These are phyloP conservation scores for Axilococcus clingmanii DNA, from an alignment of 139 green algal genomes.

Conservation along the genomic window DNA sequence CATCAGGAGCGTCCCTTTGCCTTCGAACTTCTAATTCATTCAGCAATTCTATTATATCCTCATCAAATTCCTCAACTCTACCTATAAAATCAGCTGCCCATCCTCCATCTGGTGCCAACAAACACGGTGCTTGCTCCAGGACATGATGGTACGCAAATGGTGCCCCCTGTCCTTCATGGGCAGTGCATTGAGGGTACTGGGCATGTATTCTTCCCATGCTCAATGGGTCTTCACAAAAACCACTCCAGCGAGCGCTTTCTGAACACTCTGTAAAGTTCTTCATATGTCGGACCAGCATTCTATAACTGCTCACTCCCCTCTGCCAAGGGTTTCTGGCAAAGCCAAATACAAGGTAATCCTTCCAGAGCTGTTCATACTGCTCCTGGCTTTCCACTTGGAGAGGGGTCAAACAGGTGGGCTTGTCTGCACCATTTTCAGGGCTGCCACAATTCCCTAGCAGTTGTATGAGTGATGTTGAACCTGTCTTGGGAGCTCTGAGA, in stretches of 20 bases:
- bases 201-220: background rate
- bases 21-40: background rate
- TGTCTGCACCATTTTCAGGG: too few species aligned
- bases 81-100: constrained; percentile 5
- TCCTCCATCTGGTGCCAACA: background rate
- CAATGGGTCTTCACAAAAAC: background rate
- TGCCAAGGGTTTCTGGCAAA: background rate
- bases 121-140: background rate
- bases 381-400: too few species aligned
- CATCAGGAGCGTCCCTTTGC: too few species aligned
- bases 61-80: constrained; percentile 5
- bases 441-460: too few species aligned
- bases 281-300: background rate
- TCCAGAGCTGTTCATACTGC: too few species aligned
- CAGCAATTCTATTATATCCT: background rate
- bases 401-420: too few species aligned
- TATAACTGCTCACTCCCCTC: background rate
- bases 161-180: background rate
- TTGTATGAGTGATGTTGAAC: too few species aligned
- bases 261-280: background rate
- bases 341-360: constrained; percentile 1
- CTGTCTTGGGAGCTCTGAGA: too few species aligned
- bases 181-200: background rate
- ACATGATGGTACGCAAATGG: background rate
- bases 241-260: background rate